Percentiles rank a stretch among this genome's conserved stretches.
Conservation (phyloP, 805 yeast species). For the Candida jianshihensis region DNA sequence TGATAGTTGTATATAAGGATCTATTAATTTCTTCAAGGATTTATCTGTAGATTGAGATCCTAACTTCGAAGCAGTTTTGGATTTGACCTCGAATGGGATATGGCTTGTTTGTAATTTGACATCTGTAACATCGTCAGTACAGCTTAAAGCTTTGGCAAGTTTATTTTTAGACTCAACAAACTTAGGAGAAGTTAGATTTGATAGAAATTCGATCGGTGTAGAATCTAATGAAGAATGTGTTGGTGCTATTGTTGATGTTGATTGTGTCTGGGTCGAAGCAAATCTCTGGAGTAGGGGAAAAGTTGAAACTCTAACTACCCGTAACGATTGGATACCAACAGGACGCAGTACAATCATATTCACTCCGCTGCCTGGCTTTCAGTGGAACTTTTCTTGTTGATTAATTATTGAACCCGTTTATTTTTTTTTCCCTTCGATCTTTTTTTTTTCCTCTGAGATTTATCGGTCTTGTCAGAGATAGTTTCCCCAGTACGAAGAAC, state of each 20-base stretch:
- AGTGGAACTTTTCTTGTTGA: too few species aligned
- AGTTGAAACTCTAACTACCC: background rate
- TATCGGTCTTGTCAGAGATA: too few species aligned
- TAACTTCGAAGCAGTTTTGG: slow-evolving; percentile 26
- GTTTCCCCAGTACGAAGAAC: too few species aligned
- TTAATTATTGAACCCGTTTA: too few species aligned
- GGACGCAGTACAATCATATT: background rate
- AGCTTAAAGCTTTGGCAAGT: slow-evolving; percentile 26
- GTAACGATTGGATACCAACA: background rate
- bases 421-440: too few species aligned
- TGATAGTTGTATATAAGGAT: slow-evolving; percentile 72
- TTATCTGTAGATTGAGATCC: slow-evolving; percentile 19
- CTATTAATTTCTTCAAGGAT: slow-evolving; percentile 30
- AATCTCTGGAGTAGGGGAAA: background rate
- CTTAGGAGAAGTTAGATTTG: slow-evolving; percentile 22
- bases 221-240: slow-evolving; percentile 19
- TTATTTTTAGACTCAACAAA: slow-evolving; percentile 6
- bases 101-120: slow-evolving; percentile 17
- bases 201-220: slow-evolving; percentile 32
- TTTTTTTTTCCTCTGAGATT: too few species aligned
- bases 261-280: background rate
- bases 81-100: slow-evolving; percentile 54
- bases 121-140: slow-evolving; percentile 24
- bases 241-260: slow-evolving; percentile 1
- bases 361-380: background rate